Evolutionary conservation across 371 early-diverging fungal species (phyloP), one percentile per base, ranked within the genome.

Genomic region (Saksenaea oblongispora): DNA sequence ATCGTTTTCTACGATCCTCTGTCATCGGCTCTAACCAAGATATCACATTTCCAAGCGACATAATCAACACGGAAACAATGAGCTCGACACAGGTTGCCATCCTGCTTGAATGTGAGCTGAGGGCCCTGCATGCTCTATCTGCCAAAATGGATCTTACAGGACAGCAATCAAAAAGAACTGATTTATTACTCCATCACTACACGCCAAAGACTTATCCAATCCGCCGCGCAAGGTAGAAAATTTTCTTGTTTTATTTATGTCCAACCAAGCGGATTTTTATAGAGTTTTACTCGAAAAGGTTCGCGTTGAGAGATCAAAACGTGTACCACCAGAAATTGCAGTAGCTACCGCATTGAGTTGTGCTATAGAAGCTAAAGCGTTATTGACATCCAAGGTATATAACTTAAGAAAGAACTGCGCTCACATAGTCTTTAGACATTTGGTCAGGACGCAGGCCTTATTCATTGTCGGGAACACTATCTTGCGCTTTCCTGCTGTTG

Each of bases 401-500:
- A 4, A 34, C n/a, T 22, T 51, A 1, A 5, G 34, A 58, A 58
- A 42, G 34, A 47, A 18, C 8, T 18, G 27, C 44, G 47, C 24
- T 10, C 24, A n/a, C 26, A n/a, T 10, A 5, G n/a, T 37, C 58
- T 3, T 56, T 54, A 68, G 62, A 62, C 69, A 15, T 78, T 79
- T 31, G 78, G 65, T 9, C 34, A 67, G 3, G 87, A 87, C 53
- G 56, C 37, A 9, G 67, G 70, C 7, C 47, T 87, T n/a, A 61
- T 82, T 18, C 65, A 64, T 2, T 82, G 80, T 44, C 74, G 83
- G 63, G 69, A 73, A 9, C 73, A 87, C 62, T 81, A 87, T 37
- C 66, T 89, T 4, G 89, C 88, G 0, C 61, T 86, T 24, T 80
- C 88, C 3, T 76, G 76, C 35, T 82, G 86, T 0, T 84, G 84